Conservation (phyloP, 1,284 basidiomycete genomes). For the Cryptococcus deneoformans region DNA sequence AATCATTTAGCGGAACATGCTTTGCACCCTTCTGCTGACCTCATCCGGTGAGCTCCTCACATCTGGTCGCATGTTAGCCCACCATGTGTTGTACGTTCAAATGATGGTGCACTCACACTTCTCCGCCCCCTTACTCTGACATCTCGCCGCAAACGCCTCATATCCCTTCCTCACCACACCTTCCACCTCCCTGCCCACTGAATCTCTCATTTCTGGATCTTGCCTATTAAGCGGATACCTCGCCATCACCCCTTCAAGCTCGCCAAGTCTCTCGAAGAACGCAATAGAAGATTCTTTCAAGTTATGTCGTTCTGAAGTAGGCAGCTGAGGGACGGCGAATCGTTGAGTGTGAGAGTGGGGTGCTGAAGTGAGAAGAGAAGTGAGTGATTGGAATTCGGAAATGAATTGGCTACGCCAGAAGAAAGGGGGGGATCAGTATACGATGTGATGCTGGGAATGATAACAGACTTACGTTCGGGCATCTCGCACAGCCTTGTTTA, state of each 20-base stretch:
- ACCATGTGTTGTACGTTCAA: neutral
- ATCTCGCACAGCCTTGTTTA: slow-evolving; percentile 46
- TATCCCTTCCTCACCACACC: slow-evolving; percentile 35
- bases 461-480: slow-evolving; percentile 34
- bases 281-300: slow-evolving; percentile 44
- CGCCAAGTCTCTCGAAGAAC: slow-evolving; percentile 46
- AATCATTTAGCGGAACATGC: slow-evolving; percentile 30
- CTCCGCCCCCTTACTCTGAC: slow-evolving; percentile 31
- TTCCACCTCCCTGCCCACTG: slow-evolving; percentile 40
- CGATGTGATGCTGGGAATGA: neutral
- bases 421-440: neutral
- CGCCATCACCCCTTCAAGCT: slow-evolving; percentile 34
- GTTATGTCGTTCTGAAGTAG: slow-evolving; percentile 35
- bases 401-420: slow-evolving; percentile 31
- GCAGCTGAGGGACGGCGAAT: slow-evolving; percentile 27
- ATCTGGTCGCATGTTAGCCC: slow-evolving; percentile 23
- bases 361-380: slow-evolving; percentile 24
- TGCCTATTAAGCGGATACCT: slow-evolving; percentile 36
- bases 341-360: slow-evolving; percentile 18
- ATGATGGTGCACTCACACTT: slow-evolving; percentile 35
- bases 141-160: slow-evolving; percentile 27
- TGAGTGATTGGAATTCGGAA: slow-evolving; percentile 36
- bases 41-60: slow-evolving; percentile 39
- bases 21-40: slow-evolving; percentile 27
- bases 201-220: slow-evolving; percentile 46